These are phyloP conservation scores for Candida sp. DNA, from an alignment of 1,139 yeast species.

Conservation along the genomic window DNA sequence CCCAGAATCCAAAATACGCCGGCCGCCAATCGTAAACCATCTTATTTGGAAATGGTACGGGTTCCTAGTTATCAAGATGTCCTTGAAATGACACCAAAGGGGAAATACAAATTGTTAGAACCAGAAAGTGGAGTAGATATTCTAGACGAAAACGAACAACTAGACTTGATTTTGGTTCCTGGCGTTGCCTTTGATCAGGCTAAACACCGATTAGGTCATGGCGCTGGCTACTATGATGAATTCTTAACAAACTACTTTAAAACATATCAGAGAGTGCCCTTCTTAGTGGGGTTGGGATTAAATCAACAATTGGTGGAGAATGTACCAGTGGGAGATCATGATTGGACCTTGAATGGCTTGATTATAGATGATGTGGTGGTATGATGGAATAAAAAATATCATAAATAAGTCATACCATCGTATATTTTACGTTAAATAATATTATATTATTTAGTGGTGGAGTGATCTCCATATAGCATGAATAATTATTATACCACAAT, in stretches of 20 bases:
- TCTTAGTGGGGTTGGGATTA: slow-evolving; percentile 66
- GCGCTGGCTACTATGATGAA: slow-evolving; percentile 90
- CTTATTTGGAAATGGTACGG: slow-evolving; percentile 58
- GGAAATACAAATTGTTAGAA: slow-evolving; percentile 65
- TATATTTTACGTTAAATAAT: neutral
- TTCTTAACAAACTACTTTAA: slow-evolving; percentile 53
- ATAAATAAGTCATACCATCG: neutral
- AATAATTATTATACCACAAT: neutral
- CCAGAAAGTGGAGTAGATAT: slow-evolving; percentile 47
- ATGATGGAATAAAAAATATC: too few species aligned
- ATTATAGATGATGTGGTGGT: slow-evolving; percentile 23
- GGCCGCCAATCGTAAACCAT: slow-evolving; percentile 24
- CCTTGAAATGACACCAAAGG: slow-evolving; percentile 53
- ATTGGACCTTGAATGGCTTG: slow-evolving; percentile 60
- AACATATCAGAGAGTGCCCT: slow-evolving; percentile 32
- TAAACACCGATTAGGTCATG: slow-evolving; percentile 79
- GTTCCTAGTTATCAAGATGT: slow-evolving; percentile 44
- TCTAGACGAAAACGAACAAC: slow-evolving; percentile 30
- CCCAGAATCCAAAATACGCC: slow-evolving; percentile 41
- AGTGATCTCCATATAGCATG: too few species aligned
- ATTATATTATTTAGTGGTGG: too few species aligned
- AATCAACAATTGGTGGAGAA: slow-evolving; percentile 58
- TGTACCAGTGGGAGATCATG: slow-evolving; percentile 71
- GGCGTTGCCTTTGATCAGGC: slow-evolving; percentile 71
- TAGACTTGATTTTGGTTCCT: slow-evolving; percentile 78